Evolutionary conservation across 2,329 filamentous ascomycete species (phyloP).

Genomic region (Arthrobotrys megalospora): DNA sequence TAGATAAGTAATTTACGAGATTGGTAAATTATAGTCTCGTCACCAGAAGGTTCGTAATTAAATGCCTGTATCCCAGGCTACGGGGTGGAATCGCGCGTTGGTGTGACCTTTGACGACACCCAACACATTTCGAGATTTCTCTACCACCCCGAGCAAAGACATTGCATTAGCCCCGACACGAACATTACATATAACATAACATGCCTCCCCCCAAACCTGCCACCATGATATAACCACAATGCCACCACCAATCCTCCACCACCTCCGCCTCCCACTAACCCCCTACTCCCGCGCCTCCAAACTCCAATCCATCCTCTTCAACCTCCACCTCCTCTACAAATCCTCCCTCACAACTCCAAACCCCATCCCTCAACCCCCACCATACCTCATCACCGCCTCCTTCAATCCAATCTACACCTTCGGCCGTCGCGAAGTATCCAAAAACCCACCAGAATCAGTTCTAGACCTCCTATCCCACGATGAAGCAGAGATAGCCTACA

Average conservation of each 20-base stretch:
- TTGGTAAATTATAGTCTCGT: too few relatives aligned
- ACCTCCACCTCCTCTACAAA: slow-evolving; percentile 52
- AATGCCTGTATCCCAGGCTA: too few relatives aligned
- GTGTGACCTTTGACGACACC: too few relatives aligned
- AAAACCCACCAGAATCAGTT: slow-evolving; percentile 69
- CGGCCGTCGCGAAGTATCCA: slow-evolving; percentile 80
- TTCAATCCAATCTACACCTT: slow-evolving; percentile 92
- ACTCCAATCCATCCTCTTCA: slow-evolving; percentile 62
- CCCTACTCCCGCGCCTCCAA: slow-evolving; percentile 54
- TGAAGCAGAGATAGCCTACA: slow-evolving; percentile 76
- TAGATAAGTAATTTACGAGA: too few relatives aligned
- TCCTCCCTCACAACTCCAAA: slow-evolving; percentile 18
- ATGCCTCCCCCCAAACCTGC: not conserved
- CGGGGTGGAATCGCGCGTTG: too few relatives aligned
- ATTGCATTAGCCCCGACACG: too few relatives aligned
- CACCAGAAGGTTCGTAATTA: too few relatives aligned
- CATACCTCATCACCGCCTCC: slow-evolving; percentile 79
- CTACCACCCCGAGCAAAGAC: too few relatives aligned
- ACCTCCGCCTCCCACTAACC: slow-evolving; percentile 61
- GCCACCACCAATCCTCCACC: slow-evolving; percentile 52
- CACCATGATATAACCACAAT: slow-evolving; percentile 14
- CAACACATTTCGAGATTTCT: slow-evolving; percentile 26
- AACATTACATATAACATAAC: too few relatives aligned
- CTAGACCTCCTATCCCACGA: slow-evolving; percentile 67
- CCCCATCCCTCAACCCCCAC: slow-evolving; percentile 71